Base-by-base conservation (phyloP, 2,329 filamentous ascomycete genomes). In the Macroventuria anomochaeta region DNA sequence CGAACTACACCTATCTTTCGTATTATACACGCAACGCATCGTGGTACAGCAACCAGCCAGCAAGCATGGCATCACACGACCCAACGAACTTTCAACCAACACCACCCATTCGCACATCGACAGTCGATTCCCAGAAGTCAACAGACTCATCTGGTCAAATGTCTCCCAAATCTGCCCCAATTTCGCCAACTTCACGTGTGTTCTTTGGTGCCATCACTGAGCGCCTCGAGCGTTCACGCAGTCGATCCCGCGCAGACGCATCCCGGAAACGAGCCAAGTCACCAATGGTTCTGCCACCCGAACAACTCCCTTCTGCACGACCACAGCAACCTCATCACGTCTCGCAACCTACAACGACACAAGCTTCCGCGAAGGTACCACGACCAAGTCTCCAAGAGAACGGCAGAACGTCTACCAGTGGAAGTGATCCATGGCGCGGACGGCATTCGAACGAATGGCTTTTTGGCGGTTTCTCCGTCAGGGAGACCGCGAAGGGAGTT, bases 361-460 rank as follows among this genome's bases (percentile, higher is more conserved):
- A 53, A 10, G 34, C 40, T 15, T 55, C 54, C 2, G 67, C 66
- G 13, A 68, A 69, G 33, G 38, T 58, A 3, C 29, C 46, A 18
- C 58, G 67, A 47, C 66, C 69, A 4, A 65, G 61, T 43, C 48
- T 69, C 10, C 63, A 68, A n/a, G 50, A 54, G 11, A 37, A 62
- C 4, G 53, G 61, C 11, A 59, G 73, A 41, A 56, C 64, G 23
- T 67, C 66, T 56, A 71, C 69, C 4, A 60, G 58, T 40, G 65
- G 65, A 39, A 70, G 68, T 54, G 69, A 74, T 51, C 64, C 67
- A 50, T 75, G 72, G 72, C 61, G 64, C 8, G 71, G 71, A 44
- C 66, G 73, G 7, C 73, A 76, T 55, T 72, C 72, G 20, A 76
- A 76, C 48, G 68, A 69, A 7, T 76, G 73, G 73, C 60, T 76